Percentiles rank a stretch among this genome's conserved stretches.
These are phyloP conservation scores for Xylariales sp. DNA, from an alignment of 2,329 filamentous ascomycete species.

Conservation along the genomic window DNA sequence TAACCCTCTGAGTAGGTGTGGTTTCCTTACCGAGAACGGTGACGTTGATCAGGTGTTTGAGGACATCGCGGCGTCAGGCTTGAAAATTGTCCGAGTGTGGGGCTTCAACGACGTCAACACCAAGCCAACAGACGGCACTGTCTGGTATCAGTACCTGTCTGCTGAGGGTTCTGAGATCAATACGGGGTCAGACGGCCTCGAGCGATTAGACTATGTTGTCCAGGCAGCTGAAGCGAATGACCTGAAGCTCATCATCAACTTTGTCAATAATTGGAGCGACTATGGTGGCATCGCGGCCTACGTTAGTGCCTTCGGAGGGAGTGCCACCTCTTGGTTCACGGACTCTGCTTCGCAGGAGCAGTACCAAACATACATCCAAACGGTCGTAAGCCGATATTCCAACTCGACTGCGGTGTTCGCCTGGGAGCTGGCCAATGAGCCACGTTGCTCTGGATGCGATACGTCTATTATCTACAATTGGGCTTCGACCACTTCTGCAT, in stretches of 20 bases:
- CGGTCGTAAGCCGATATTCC: slow-evolving; percentile 44
- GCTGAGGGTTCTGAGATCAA: slow-evolving; percentile 53
- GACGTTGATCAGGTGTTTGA: slow-evolving; percentile 49
- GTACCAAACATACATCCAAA: slow-evolving; percentile 48
- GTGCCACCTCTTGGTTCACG: slow-evolving; percentile 52
- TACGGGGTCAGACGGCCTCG: slow-evolving; percentile 56
- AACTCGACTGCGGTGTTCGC: slow-evolving; percentile 44
- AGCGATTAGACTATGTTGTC: slow-evolving; percentile 63
- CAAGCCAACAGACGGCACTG: slow-evolving; percentile 26
- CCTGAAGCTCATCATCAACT: slow-evolving; percentile 60
- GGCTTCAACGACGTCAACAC: slow-evolving; percentile 57
- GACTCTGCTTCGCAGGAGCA: slow-evolving; percentile 46
- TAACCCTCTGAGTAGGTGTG: too few relatives aligned
- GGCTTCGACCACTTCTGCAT: slow-evolving; percentile 52
- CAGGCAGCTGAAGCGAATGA: slow-evolving; percentile 52
- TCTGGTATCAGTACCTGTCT: slow-evolving; percentile 52
- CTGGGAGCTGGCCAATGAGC: slow-evolving; percentile 53
- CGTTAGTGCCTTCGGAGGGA: slow-evolving; percentile 51
- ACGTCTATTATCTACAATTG: slow-evolving; percentile 52
- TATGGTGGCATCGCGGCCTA: slow-evolving; percentile 64
- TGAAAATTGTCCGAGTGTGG: slow-evolving; percentile 57
- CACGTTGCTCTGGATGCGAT: slow-evolving; percentile 54
- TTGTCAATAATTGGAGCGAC: slow-evolving; percentile 68
- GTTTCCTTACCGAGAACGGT: slow-evolving; percentile 43
- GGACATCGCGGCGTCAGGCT: slow-evolving; percentile 43